phyloP scores from a whole-genome alignment of 768 basidiomycete species.

The Amanita muscaria region DNA sequence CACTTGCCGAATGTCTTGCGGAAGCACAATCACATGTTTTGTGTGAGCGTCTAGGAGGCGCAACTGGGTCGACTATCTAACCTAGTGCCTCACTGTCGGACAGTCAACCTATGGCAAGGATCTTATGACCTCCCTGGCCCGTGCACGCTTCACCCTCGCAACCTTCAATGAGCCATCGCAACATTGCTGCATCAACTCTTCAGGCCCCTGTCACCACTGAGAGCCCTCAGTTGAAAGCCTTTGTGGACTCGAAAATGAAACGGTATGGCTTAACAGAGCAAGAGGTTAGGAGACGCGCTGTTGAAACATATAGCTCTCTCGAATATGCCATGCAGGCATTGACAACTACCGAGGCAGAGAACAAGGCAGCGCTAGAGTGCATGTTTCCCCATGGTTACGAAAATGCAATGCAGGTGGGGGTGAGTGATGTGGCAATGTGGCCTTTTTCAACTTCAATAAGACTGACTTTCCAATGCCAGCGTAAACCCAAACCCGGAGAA shows the following conservation, averaged over 20 bases:
- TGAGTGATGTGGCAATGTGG: conserved; percentile 7
- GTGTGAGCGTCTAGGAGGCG: no score
- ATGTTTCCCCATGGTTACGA: conserved; percentile 5
- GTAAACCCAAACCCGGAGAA: conserved; percentile 9
- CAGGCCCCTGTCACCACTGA: background rate
- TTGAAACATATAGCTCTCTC: conserved; percentile 5
- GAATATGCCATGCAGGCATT: conserved; percentile 8
- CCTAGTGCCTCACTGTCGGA: no score
- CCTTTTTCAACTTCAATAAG: conserved; percentile 5
- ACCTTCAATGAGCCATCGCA: background rate
- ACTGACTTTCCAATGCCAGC: conserved; percentile 8
- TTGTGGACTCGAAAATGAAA: conserved; percentile 7
- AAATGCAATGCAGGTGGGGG: conserved; percentile 9
- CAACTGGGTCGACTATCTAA: no score
- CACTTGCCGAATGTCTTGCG: no score
- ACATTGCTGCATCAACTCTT: conserved; percentile 3
- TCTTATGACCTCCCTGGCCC: no score
- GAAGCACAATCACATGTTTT: no score
- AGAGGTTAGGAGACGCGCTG: conserved; percentile 9
- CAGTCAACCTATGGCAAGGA: no score
- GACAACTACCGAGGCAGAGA: conserved; percentile 7
- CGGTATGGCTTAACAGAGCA: conserved; percentile 5
- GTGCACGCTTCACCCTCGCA: no score
- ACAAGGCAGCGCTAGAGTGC: conserved; percentile 9
- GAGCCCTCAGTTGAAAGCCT: conserved; percentile 6